Evolutionary conservation across 495 filamentous ascomycete genomes (phyloP), one percentile per base, ranked within the genome.

Genomic region (Talaromyces adpressus): DNA sequence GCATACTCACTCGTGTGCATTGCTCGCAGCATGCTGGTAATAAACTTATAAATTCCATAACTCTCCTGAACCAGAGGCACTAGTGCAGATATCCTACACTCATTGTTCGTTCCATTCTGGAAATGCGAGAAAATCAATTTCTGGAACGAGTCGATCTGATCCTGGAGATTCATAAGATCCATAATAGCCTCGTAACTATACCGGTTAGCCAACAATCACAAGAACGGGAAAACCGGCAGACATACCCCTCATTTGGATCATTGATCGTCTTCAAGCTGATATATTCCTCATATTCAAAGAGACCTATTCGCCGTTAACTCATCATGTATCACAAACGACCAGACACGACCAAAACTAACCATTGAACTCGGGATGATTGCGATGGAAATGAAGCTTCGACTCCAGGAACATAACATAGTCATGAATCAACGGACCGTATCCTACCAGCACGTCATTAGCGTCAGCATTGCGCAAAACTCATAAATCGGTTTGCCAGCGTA

Each of bases 241-340:
- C 70, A 53, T 72, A 85, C 80, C 94, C 94, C 77, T 98, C 94
- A 71, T 98, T 97, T 11, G 95, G 94, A 79, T 98, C 94, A 75
- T 97, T 96, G 78, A 96, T 98, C 4, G 91, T 89, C 79, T 97
- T 97, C 73, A 98, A 81, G 69, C 91, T 97, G 73, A 98, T 93
- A 73, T 98, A 98, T 71, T 98, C 94, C 81, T 97, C 94, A 67
- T 98, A 98, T 71, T 98, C 94, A 70, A 98, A 98, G 27, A 94
- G 81, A 47, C 87, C 87, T 89, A 4, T 62, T 22, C 32, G 34
- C 20, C 22, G 9, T 12, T 8, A 16, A 36, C 22, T 62, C n/a
- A 62, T 25, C 22, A 51, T 53, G 29, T 6, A 20, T 52, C 9
- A 2, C 36, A 20, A 25, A 22, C 20, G 57, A 57, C 23, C n/a